A percentile compares a stretch with the other conserved stretches of the same genome.
These are phyloP conservation scores for Hymenoscyphus salicellus DNA, from an alignment of 2,329 filamentous ascomycete species.

Conservation along the genomic window DNA sequence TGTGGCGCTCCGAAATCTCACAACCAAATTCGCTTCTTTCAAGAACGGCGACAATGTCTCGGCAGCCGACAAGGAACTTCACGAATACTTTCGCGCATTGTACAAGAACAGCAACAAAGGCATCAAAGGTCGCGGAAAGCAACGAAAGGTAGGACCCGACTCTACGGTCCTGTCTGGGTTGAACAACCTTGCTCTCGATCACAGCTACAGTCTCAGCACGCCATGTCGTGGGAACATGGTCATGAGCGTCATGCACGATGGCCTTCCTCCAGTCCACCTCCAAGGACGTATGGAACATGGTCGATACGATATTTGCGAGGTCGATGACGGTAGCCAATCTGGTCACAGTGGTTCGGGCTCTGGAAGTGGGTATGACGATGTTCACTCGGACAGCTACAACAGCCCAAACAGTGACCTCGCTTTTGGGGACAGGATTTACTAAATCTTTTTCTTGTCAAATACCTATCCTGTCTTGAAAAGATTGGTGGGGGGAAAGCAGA, in stretches of 20 bases:
- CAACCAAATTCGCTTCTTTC: slow-evolving; percentile 65
- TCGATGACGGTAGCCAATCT: slow-evolving; percentile 41
- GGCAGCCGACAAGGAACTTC: slow-evolving; percentile 69
- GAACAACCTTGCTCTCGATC: slow-evolving; percentile 12
- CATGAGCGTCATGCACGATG: slow-evolving; percentile 13
- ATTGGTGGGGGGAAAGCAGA: neutral
- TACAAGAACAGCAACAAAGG: slow-evolving; percentile 99
- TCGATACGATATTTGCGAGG: slow-evolving; percentile 47
- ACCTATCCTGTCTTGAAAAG: neutral
- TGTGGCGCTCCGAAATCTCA: slow-evolving; percentile 67
- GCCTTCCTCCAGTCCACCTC: slow-evolving; percentile 20
- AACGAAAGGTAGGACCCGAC: slow-evolving; percentile 57
- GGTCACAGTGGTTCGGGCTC: slow-evolving; percentile 34
- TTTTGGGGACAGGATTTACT: slow-evolving; percentile 47
- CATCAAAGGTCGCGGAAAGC: slow-evolving; percentile 92
- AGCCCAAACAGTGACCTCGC: slow-evolving; percentile 35
- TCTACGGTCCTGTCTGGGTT: slow-evolving; percentile 14
- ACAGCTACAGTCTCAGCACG: slow-evolving; percentile 20
- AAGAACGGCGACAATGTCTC: slow-evolving; percentile 61
- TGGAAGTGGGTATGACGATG: slow-evolving; percentile 45
- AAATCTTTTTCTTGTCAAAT: slow-evolving; percentile 15
- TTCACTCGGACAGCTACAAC: slow-evolving; percentile 26
- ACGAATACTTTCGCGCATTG: slow-evolving; percentile 79
- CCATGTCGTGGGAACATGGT: slow-evolving; percentile 23
- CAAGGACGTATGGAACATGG: slow-evolving; percentile 11